Evolutionary conservation across 139 green algal genomes (phyloP), one percentile per base, ranked within the genome.

Genomic region (Nannochloris sp.): DNA sequence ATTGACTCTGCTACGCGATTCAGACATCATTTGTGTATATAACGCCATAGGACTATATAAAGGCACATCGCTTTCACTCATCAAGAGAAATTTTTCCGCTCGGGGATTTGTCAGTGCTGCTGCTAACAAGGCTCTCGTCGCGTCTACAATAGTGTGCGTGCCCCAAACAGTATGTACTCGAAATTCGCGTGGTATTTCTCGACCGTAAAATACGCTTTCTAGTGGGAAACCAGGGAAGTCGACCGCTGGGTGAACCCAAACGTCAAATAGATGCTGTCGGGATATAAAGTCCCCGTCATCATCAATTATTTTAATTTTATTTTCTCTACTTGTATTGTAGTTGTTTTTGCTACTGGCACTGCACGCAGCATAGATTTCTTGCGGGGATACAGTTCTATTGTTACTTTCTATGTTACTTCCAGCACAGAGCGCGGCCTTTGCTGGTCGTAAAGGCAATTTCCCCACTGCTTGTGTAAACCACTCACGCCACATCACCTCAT

Each of bases 61-160:
- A 4, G 69, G 62, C 13, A 67, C 36, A 38, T 14, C 47, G 9
- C 36, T 36, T 23, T 72, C 65, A 33, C 37, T 55, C 47, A 79
- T 30, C 10, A 76, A n/a, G 9, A 54, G 9, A 36, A 76, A 67
- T 47, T 59, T 60, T 54, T 60, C 36, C 15, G 54, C 60, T 3
- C 55, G 46, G 7, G 65, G 61, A 36, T 71, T 60, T 24, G 62
- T 36, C 44, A 80, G 54, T 13, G 62, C 73, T 8, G 61, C 42
- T 4, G 44, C 39, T 45, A 73, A 61, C 55, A 80, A 61, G 31
- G 54, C 31, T 39, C 61, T 56, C 37, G 46, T 48, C 6, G 56
- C 61, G 25, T 74, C 67, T 19, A 69, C 45, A 6, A 69, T 15
- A 34, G 24, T 27, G 19, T 68, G 54, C 2, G 4, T 8, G 19